Percentiles rank a stretch among this genome's conserved stretches.
These are phyloP conservation scores for Clarireedia monteithiana DNA, from an alignment of 2,329 filamentous ascomycete genomes.

Conservation along the genomic window DNA sequence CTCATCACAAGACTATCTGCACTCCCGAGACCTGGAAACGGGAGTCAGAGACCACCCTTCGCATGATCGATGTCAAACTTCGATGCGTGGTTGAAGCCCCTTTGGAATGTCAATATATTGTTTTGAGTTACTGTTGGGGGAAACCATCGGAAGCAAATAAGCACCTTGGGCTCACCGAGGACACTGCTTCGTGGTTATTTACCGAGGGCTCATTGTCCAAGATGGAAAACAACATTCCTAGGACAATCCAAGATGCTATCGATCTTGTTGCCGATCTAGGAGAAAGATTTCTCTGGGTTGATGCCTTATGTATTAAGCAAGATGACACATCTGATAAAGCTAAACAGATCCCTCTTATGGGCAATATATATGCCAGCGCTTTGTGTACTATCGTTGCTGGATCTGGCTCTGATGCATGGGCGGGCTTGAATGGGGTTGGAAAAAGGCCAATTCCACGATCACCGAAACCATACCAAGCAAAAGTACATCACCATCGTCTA, in stretches of 20 bases:
- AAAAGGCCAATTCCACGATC: neutral
- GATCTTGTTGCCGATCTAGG: slow-evolving; percentile 17
- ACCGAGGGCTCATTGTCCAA: neutral
- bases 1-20: neutral
- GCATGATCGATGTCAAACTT: slow-evolving; percentile 1
- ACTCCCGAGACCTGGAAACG: neutral
- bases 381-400: slow-evolving; percentile 16
- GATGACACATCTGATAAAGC: slow-evolving; percentile 3
- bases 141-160: neutral
- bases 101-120: neutral
- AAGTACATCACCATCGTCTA: neutral
- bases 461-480: neutral
- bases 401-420: slow-evolving; percentile 18
- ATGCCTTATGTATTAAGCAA: slow-evolving; percentile 14
- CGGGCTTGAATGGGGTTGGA: slow-evolving; percentile 8
- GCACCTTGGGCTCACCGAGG: neutral
- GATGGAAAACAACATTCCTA: slow-evolving; percentile 2
- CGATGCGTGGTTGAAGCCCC: neutral
- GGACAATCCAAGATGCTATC: slow-evolving; percentile 15
- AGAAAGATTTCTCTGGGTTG: slow-evolving; percentile 13
- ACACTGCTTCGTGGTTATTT: neutral
- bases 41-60: neutral
- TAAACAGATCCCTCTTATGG: slow-evolving; percentile 10
- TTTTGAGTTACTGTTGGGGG: slow-evolving; percentile 1
- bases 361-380: slow-evolving; percentile 16